Evolutionary conservation across 2,329 filamentous ascomycete genomes (phyloP), one percentile per base, ranked within the genome.

Genomic region (Epichloe uncinata): DNA sequence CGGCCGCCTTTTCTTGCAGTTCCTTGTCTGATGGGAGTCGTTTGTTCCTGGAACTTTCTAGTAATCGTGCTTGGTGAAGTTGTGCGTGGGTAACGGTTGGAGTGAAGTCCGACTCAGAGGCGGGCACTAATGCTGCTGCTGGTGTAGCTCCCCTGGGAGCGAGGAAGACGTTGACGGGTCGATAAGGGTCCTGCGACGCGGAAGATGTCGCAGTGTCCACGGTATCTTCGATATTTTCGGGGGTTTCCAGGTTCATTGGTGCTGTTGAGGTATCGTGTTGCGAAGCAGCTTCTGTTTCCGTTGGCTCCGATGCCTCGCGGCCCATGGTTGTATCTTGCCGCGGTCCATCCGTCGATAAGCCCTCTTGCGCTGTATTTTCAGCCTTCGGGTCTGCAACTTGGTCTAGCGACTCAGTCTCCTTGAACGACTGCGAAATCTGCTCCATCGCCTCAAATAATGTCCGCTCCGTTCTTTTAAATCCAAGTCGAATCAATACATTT

Each of bases 401-500:
- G 18, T 58, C 55, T 20, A 51, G 48, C 26, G 61, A 60, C 38
- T 69, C 45, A 13, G 37, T 26, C 5, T 75, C 70, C 20, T 71
- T 79, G 65, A 95, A 94, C 61, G 85, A 89, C 55, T 80, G 73
- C 20, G 78, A 77, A 54, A 97, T 95, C 60, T 91, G 77, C 44
- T 73, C 70, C 82, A 95, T 88, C 9, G 91, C 91, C 55, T 91
- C 85, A 57, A 88, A 87, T 30, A 97, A 68, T 2, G 89, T 89
- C 62, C 79, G 80, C 12, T 85, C 82, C 6, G 87, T 93, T 54
- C 75, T 75, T 61, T 77, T 81, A 68, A 91, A 97, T 35, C 74
- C 81, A 52, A 98, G 68, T 51, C 87, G 78, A 49, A 98, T 74
- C 50, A 95, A 69, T 4, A 87, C 82, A 60, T 78, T 91, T 5